Conservation (phyloP, 805 yeast species). For the Cyberlindnera euphorbiiphila region DNA sequence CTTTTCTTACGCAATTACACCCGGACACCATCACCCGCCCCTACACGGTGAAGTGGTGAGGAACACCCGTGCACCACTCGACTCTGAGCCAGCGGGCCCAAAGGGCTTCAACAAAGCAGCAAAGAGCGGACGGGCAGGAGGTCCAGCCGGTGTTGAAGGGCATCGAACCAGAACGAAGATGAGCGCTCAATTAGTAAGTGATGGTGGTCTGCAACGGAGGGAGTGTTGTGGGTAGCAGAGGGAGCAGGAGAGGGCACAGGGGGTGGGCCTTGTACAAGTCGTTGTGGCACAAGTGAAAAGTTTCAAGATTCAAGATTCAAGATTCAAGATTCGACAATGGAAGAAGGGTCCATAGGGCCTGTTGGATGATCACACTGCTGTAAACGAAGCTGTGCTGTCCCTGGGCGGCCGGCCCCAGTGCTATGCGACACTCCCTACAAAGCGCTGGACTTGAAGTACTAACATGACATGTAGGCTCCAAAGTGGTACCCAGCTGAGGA, state of each 20-base stretch:
- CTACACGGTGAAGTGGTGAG: background rate
- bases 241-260: too few relatives aligned
- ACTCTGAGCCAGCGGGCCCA: constrained; percentile 15
- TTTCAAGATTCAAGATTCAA: constrained; percentile 11
- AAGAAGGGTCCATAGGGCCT: too few relatives aligned
- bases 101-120: too few relatives aligned
- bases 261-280: too few relatives aligned
- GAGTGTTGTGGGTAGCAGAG: too few relatives aligned
- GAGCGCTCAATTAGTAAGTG: constrained; percentile 33
- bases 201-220: too few relatives aligned
- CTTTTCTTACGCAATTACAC: constrained; percentile 5
- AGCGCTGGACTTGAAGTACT: background rate
- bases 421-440: too few relatives aligned
- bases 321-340: too few relatives aligned
- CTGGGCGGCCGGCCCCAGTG: too few relatives aligned
- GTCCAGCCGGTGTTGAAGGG: constrained; percentile 4
- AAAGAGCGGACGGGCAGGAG: too few relatives aligned
- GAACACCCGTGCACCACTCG: constrained; percentile 21
- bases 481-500: constrained; percentile 95
- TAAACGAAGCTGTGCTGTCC: too few relatives aligned
- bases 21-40: constrained; percentile 14
- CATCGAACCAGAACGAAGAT: constrained; percentile 24
- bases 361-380: too few relatives aligned
- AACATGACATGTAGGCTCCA: constrained; percentile 46
- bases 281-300: constrained; percentile 10